Percentiles rank a stretch among this genome's conserved stretches.
Conservation (phyloP, 2,329 filamentous ascomycete species). For the Fusarium hostae region DNA sequence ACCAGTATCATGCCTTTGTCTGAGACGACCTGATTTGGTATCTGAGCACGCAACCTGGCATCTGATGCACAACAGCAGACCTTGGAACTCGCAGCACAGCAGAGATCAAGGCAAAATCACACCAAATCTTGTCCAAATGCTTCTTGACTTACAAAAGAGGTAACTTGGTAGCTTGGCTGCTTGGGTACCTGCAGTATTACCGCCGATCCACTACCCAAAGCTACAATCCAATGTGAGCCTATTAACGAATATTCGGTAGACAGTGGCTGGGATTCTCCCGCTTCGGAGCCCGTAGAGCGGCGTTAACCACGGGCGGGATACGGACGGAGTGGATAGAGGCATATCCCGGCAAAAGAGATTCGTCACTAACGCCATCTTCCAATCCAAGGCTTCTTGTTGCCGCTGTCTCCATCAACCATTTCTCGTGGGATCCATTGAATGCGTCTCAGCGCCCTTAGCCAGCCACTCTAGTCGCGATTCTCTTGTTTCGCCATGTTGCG, state of each 20-base stretch:
- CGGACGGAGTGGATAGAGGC: conserved; percentile 6
- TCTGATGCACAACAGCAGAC: background rate
- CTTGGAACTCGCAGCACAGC: conserved; percentile 10
- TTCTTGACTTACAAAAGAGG: conserved; percentile 8
- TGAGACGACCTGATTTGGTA: conserved; percentile 13
- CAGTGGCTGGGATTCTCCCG: conserved; percentile 35
- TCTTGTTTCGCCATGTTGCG: conserved; percentile 32
- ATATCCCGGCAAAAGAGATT: conserved; percentile 29
- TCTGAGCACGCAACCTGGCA: conserved; percentile 6
- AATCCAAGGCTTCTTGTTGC: conserved; percentile 18
- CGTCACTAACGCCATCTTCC: conserved; percentile 37
- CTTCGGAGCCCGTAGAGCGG: conserved; percentile 26
- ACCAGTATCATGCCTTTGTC: conserved; percentile 28
- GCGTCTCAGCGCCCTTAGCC: conserved; percentile 7
- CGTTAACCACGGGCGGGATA: conserved; percentile 8
- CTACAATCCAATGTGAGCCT: conserved; percentile 2
- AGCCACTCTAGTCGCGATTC: conserved; percentile 12
- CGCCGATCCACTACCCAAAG: conserved; percentile 8
- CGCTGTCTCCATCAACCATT: conserved; percentile 20
- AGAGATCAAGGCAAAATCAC: background rate
- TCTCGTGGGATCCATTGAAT: conserved; percentile 11
- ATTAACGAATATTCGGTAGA: conserved; percentile 14
- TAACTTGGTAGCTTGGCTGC: background rate
- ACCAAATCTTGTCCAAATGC: conserved; percentile 4
- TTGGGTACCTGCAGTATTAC: conserved; percentile 30